These are phyloP conservation scores for Sordariomycetes sp. DNA, from an alignment of 2,329 filamentous ascomycete genomes.

Conservation along the genomic window DNA sequence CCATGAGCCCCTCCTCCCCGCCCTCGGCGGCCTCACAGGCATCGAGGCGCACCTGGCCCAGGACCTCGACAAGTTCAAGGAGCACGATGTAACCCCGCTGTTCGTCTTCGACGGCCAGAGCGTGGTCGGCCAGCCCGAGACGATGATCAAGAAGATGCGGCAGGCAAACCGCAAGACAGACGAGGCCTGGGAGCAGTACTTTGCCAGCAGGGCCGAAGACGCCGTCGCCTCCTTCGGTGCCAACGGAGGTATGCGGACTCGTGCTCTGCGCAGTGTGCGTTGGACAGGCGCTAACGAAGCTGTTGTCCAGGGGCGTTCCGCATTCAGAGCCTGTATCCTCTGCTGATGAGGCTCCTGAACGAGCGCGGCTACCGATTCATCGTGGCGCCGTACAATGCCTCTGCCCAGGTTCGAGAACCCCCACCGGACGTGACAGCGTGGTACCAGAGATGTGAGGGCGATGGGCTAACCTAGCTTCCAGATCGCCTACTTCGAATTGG, in stretches of 20 bases:
- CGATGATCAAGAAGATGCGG: conserved; percentile 48
- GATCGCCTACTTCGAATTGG: conserved; percentile 67
- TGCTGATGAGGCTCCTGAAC: conserved; percentile 62
- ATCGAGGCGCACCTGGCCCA: conserved; percentile 62
- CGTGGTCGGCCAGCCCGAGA: conserved; percentile 61
- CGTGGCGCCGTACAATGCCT: conserved; percentile 77
- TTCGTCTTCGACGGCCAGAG: conserved; percentile 91
- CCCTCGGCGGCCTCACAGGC: conserved; percentile 77
- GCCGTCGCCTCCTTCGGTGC: conserved; percentile 77
- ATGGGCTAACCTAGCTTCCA: conserved; percentile 32
- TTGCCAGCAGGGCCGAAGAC: conserved; percentile 62
- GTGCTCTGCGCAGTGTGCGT: background rate
- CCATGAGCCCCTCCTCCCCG: conserved; percentile 79
- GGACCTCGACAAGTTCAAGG: conserved; percentile 61
- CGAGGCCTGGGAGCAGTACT: conserved; percentile 78
- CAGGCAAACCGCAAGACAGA: conserved; percentile 59
- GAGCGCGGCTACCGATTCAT: conserved; percentile 60
- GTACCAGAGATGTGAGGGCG: background rate
- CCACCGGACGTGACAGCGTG: background rate
- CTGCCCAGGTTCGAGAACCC: conserved; percentile 54
- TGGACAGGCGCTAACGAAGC: background rate
- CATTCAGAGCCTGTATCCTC: conserved; percentile 59
- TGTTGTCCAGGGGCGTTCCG: conserved; percentile 48
- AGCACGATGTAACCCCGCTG: conserved; percentile 58
- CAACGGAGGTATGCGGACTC: conserved; percentile 49